Evolutionary conservation across 2,329 filamentous ascomycete genomes (phyloP).

Genomic region (Penicillium sp.): DNA sequence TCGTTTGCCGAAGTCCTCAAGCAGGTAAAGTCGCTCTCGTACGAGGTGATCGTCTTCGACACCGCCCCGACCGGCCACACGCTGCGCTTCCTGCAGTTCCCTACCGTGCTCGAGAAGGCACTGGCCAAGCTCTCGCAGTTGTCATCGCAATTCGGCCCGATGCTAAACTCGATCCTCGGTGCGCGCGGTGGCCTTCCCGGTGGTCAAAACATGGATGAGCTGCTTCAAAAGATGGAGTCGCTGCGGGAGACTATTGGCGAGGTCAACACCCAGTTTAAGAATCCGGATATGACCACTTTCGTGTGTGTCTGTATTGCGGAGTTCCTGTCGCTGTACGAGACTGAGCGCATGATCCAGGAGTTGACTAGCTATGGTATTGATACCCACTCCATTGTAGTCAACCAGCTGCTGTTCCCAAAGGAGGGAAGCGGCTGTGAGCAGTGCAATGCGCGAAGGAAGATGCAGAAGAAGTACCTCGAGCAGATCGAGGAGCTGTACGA

Average conservation of each 20-base stretch:
- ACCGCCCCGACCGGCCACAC: conserved; percentile 97
- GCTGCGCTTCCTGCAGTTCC: conserved; percentile 96
- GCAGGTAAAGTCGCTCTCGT: conserved; percentile 97
- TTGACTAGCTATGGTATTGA: conserved; percentile 90
- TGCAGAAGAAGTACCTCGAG: conserved; percentile 99
- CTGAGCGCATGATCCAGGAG: conserved; percentile 99
- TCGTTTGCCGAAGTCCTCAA: conserved; percentile 98
- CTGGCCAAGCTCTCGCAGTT: conserved; percentile 96
- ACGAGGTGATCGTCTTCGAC: conserved; percentile 99
- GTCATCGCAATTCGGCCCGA: conserved; percentile 89
- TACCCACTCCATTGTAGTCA: conserved; percentile 95
- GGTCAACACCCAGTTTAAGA: conserved; percentile 98
- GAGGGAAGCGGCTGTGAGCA: conserved; percentile 84
- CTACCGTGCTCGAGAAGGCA: conserved; percentile 95
- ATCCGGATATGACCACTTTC: conserved; percentile 91
- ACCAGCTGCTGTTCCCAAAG: conserved; percentile 92
- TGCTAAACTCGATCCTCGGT: conserved; percentile 90
- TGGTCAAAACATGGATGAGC: conserved; percentile 86
- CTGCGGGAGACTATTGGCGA: conserved; percentile 90
- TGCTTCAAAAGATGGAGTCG: conserved; percentile 91
- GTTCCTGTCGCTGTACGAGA: conserved; percentile 95
- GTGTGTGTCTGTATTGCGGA: conserved; percentile 98
- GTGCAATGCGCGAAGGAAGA: conserved; percentile 90
- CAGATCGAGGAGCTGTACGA: conserved; percentile 98
- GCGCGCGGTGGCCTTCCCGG: conserved; percentile 74